phyloP scores from a whole-genome alignment of 2,329 filamentous ascomycete genomes.

The Eutypa lata region DNA sequence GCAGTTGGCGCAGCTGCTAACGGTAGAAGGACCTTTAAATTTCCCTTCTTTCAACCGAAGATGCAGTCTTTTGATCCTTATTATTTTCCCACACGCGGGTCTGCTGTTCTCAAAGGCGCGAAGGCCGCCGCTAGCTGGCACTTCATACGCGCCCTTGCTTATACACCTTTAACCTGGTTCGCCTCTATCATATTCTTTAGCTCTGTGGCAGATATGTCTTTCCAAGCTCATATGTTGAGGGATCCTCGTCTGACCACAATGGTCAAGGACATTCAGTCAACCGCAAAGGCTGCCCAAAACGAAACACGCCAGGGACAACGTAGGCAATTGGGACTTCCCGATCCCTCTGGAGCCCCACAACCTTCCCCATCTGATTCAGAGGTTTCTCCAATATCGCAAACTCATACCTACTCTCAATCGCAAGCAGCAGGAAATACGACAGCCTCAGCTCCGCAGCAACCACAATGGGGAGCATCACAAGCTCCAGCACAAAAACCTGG shows the following conservation, averaged over 20 bases:
- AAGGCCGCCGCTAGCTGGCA: slow-evolving; percentile 34
- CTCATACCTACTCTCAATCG: neutral
- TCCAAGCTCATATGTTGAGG: slow-evolving; percentile 14
- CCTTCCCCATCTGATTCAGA: slow-evolving; percentile 2
- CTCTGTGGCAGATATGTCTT: slow-evolving; percentile 25
- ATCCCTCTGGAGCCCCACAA: slow-evolving; percentile 1
- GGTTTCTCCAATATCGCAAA: neutral
- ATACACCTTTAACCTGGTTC: slow-evolving; percentile 25
- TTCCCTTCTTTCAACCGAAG: slow-evolving; percentile 38
- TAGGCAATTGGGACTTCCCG: slow-evolving; percentile 12
- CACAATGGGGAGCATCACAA: neutral
- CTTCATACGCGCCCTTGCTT: slow-evolving; percentile 29
- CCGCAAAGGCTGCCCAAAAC: slow-evolving; percentile 5
- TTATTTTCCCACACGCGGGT: slow-evolving; percentile 23
- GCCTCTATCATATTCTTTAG: slow-evolving; percentile 24
- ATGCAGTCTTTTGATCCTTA: slow-evolving; percentile 26
- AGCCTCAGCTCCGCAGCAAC: neutral
- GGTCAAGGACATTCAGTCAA: slow-evolving; percentile 13
- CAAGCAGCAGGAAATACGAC: neutral
- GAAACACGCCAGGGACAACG: slow-evolving; percentile 10
- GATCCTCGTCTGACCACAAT: slow-evolving; percentile 27
- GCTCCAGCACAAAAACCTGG: slow-evolving; percentile 1
- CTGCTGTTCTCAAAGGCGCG: slow-evolving; percentile 22
- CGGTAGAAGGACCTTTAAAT: slow-evolving; percentile 32
- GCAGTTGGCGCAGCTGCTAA: slow-evolving; percentile 24